Evolutionary conservation across 2,329 filamentous ascomycete genomes (phyloP).

Genomic region (Fonsecaea pedrosoi): DNA sequence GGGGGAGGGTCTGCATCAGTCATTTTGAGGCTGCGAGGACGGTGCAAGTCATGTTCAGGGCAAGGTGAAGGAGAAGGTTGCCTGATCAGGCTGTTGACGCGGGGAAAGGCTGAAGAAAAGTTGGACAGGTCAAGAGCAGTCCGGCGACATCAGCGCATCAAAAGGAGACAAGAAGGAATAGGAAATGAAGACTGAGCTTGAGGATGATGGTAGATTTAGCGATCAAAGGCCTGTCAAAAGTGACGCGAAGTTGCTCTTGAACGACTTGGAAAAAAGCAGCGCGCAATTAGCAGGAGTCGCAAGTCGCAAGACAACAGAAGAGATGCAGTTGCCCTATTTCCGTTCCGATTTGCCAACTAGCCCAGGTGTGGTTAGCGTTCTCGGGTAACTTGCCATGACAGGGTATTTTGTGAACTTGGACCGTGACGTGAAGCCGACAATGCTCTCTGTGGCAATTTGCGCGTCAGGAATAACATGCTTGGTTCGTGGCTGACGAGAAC

Average conservation of each 20-base stretch:
- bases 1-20: constrained; percentile 38
- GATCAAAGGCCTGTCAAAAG: neutral
- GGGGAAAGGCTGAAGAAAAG: constrained; percentile 24
- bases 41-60: constrained; percentile 32
- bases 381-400: constrained; percentile 4
- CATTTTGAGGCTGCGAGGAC: constrained; percentile 33
- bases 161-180: constrained; percentile 16
- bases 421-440: neutral
- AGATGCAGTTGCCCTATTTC: constrained; percentile 2
- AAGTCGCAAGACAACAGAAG: neutral
- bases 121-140: constrained; percentile 22
- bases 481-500: constrained; percentile 5
- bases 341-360: neutral
- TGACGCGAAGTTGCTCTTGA: constrained; percentile 3
- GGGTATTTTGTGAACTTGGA: neutral
- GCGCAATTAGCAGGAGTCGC: neutral
- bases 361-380: neutral
- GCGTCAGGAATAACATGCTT: neutral
- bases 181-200: constrained; percentile 18
- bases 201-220: neutral
- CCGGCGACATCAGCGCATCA: constrained; percentile 21
- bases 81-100: constrained; percentile 27
- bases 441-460: neutral
- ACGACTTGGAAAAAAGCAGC: neutral
- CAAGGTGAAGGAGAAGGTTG: constrained; percentile 28